phyloP scores from a whole-genome alignment of 2,329 filamentous ascomycete genomes.

The Stagonosporopsis chrysanthemi region DNA sequence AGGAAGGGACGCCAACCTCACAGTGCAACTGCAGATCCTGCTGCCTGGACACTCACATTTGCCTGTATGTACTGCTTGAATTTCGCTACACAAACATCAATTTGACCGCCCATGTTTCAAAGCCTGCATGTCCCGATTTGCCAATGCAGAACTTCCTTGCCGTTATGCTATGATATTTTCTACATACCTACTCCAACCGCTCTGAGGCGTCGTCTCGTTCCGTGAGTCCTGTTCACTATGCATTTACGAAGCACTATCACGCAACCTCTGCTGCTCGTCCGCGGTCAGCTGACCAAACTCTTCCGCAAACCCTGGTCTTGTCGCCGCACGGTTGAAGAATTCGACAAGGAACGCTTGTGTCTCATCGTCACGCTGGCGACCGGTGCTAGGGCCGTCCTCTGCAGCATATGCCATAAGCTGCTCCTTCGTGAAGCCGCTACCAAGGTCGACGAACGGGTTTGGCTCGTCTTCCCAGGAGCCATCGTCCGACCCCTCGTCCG shows the following conservation, averaged over 20 bases:
- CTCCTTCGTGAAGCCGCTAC: slow-evolving; percentile 57
- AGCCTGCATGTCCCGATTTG: slow-evolving; percentile 6
- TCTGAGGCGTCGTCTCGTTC: neutral
- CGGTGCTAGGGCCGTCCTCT: slow-evolving; percentile 55
- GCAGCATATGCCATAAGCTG: slow-evolving; percentile 82
- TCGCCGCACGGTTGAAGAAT: slow-evolving; percentile 72
- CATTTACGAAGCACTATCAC: slow-evolving; percentile 40
- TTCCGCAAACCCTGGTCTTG: slow-evolving; percentile 63
- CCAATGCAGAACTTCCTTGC: neutral
- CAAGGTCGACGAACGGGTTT: slow-evolving; percentile 76
- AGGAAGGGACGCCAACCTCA: too few species aligned
- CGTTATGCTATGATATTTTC: too few species aligned
- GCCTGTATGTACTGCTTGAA: neutral
- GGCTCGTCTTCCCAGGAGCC: slow-evolving; percentile 83
- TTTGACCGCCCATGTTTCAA: slow-evolving; percentile 4
- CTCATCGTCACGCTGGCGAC: slow-evolving; percentile 83
- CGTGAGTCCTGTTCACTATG: neutral
- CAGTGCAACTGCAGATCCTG: neutral
- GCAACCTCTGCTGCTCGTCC: slow-evolving; percentile 63
- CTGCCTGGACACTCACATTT: neutral
- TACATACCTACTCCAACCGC: too few species aligned
- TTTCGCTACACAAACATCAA: slow-evolving; percentile 5
- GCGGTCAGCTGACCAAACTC: slow-evolving; percentile 62
- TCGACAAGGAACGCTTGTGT: slow-evolving; percentile 83
- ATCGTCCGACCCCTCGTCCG: slow-evolving; percentile 72